phyloP scores from a whole-genome alignment of 192 early-diverging fungal genomes.

The Obelidium mucronatum region DNA sequence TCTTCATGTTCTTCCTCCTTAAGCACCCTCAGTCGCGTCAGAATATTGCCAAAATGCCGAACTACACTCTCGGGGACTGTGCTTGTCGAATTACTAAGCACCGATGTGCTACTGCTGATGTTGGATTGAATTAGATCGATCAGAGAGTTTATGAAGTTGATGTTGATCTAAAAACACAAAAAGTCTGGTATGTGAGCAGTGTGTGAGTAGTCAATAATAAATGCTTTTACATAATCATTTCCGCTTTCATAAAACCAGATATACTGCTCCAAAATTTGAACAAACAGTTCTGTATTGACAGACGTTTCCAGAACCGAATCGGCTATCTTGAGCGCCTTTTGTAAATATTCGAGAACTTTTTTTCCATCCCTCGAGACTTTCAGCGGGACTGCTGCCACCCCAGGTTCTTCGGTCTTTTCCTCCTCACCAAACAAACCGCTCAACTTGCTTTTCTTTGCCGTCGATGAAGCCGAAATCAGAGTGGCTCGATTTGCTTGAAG shows the following conservation, averaged over 20 bases:
- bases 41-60: slow-evolving; percentile 30
- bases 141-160: slow-evolving; percentile 92
- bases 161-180: slow-evolving; percentile 79
- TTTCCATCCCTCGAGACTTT: slow-evolving; percentile 85
- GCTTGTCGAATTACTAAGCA: background rate
- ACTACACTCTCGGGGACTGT: slow-evolving; percentile 29
- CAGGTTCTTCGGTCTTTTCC: slow-evolving; percentile 18
- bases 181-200: background rate
- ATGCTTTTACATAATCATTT: slow-evolving; percentile 87
- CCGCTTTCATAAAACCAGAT: slow-evolving; percentile 94
- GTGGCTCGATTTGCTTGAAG: slow-evolving; percentile 9
- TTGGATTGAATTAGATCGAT: slow-evolving; percentile 95
- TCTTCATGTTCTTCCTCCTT: slow-evolving; percentile 37
- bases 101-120: slow-evolving; percentile 34
- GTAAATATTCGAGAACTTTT: slow-evolving; percentile 87
- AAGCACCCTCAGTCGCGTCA: slow-evolving; percentile 18
- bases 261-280: slow-evolving; percentile 96
- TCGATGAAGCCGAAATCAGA: slow-evolving; percentile 22
- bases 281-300: slow-evolving; percentile 91
- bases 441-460: slow-evolving; percentile 14
- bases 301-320: slow-evolving; percentile 91
- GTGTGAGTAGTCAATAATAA: background rate
- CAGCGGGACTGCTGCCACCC: slow-evolving; percentile 63
- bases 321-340: slow-evolving; percentile 94
- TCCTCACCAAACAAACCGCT: slow-evolving; percentile 33